Percentiles rank a stretch among this genome's conserved stretches.
Conservation (phyloP, 1,139 yeast genomes). For the Blastobotrys illinoisensis region DNA sequence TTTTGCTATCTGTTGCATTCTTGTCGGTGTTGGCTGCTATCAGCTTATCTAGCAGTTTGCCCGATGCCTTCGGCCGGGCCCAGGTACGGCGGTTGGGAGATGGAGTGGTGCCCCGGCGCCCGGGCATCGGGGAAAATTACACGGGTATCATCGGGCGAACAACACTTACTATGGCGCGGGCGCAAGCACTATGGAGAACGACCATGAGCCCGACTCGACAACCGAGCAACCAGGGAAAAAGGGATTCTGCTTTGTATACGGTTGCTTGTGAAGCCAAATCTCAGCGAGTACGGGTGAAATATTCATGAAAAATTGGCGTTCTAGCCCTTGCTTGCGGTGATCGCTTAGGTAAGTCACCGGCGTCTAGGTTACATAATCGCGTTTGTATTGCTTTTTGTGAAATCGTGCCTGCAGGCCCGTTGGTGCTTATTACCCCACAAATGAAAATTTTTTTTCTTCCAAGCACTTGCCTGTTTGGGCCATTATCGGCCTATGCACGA, state of each 20-base stretch:
- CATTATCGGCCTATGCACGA: no score
- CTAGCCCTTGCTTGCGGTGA: background rate
- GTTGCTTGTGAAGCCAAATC: no score
- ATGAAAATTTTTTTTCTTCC: background rate
- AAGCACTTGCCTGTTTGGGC: background rate
- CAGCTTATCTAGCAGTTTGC: background rate
- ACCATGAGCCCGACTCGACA: no score
- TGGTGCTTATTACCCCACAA: background rate
- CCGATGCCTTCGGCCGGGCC: background rate
- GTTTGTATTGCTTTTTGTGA: background rate
- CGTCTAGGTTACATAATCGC: background rate
- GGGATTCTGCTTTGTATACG: no score
- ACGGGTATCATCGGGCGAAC: background rate
- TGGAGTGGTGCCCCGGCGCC: background rate
- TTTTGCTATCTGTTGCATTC: background rate
- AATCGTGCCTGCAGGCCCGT: background rate
- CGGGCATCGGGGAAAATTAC: background rate
- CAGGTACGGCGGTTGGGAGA: background rate
- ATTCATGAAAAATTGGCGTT: background rate
- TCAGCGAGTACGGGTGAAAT: no score
- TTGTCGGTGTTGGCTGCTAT: no score
- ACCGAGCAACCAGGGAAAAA: no score
- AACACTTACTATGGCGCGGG: background rate
- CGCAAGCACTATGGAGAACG: background rate
- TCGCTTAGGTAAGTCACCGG: background rate